phyloP scores from a whole-genome alignment of 768 basidiomycete species.

The Termitomyces sp. region DNA sequence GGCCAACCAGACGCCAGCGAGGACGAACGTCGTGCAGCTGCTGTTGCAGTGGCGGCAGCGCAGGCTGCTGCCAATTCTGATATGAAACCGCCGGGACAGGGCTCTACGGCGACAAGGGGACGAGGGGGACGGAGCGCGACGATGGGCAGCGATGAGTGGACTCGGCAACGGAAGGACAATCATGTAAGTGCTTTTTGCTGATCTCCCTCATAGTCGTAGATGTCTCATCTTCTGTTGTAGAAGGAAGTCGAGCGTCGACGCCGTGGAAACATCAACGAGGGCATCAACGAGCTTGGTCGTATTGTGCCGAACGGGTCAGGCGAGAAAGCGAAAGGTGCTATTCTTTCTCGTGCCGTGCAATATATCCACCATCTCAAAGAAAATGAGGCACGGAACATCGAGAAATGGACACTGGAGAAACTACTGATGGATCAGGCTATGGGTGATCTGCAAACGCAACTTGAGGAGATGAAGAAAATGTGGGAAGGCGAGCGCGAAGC shows the following conservation, averaged over 20 bases:
- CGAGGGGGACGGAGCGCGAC: slow-evolving; percentile 53
- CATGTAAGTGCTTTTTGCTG: slow-evolving; percentile 44
- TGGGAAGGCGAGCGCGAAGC: slow-evolving; percentile 75
- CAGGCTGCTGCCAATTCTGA: slow-evolving; percentile 12
- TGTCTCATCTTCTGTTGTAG: slow-evolving; percentile 33
- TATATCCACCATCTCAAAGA: slow-evolving; percentile 91
- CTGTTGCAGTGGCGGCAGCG: background rate
- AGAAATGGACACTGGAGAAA: slow-evolving; percentile 93
- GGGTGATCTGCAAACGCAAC: slow-evolving; percentile 79
- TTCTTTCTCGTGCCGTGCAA: slow-evolving; percentile 82
- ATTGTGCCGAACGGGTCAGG: slow-evolving; percentile 87
- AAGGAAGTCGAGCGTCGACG: slow-evolving; percentile 98
- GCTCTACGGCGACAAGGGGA: slow-evolving; percentile 27
- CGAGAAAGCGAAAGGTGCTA: slow-evolving; percentile 86
- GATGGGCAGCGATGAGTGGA: slow-evolving; percentile 78
- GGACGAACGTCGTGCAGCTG: slow-evolving; percentile 17
- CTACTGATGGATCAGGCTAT: slow-evolving; percentile 89
- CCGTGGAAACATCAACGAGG: slow-evolving; percentile 93
- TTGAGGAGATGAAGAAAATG: slow-evolving; percentile 75
- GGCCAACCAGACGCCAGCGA: slow-evolving; percentile 22
- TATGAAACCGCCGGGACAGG: slow-evolving; percentile 6
- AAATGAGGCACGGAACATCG: slow-evolving; percentile 86
- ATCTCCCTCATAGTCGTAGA: too few relatives aligned
- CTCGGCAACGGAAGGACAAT: slow-evolving; percentile 75
- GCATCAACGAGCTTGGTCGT: slow-evolving; percentile 86